phyloP scores from a whole-genome alignment of 345 rosid species.

The Gossypioides kirkii region DNA sequence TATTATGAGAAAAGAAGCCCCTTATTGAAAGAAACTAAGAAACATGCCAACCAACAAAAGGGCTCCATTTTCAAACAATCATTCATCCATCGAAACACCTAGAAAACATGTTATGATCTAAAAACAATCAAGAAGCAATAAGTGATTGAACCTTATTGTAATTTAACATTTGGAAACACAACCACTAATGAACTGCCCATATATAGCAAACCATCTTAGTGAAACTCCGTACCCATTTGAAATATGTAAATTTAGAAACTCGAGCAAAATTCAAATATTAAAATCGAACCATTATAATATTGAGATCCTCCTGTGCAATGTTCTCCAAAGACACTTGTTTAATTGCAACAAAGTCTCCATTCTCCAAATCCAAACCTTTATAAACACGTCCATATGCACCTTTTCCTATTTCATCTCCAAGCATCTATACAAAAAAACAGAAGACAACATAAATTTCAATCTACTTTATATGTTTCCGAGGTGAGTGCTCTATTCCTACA shows the following conservation, averaged over 20 bases:
- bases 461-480: not conserved
- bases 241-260: not conserved
- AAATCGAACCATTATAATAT: slow-evolving; percentile 80
- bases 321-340: slow-evolving; percentile 98
- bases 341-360: slow-evolving; percentile 96
- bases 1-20: not conserved
- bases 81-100: not conserved
- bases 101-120: not conserved
- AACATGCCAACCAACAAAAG: not conserved
- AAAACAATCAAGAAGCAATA: not conserved
- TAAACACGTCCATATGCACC: slow-evolving; percentile 99
- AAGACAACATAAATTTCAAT: not conserved
- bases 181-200: not conserved
- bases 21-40: not conserved
- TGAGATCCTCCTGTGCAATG: slow-evolving; percentile 98
- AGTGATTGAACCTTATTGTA: not conserved
- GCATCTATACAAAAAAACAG: slow-evolving; percentile 48
- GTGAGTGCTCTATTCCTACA: not conserved
- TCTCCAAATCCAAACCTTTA: slow-evolving; percentile 99
- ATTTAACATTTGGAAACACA: not conserved
- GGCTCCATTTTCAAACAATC: not conserved
- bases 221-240: not conserved
- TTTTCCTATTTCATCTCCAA: slow-evolving; percentile 99
- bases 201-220: not conserved
- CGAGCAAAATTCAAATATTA: slow-evolving; percentile 4